Conservation (phyloP, 768 basidiomycete genomes). For the Serendipita vermifera region DNA sequence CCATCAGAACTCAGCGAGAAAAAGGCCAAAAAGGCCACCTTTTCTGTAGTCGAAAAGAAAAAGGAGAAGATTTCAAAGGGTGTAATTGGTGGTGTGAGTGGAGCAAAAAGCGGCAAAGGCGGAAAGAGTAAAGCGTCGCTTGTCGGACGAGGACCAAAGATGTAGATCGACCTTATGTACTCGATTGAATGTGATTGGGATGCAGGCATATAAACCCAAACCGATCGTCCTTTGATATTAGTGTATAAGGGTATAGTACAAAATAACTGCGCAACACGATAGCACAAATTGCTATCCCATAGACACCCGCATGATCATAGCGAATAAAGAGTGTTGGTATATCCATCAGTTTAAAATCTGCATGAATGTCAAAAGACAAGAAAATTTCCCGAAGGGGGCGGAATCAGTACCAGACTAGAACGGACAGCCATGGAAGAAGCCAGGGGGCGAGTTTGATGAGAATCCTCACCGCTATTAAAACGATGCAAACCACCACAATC, state of each 20-base stretch:
- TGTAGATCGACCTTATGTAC: background rate
- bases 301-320: no score
- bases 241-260: background rate
- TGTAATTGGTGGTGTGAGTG: slow-evolving; percentile 28
- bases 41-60: slow-evolving; percentile 39
- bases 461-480: slow-evolving; percentile 75
- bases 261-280: background rate
- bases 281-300: no score
- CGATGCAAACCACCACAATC: slow-evolving; percentile 72
- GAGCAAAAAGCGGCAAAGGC: slow-evolving; percentile 34
- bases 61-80: slow-evolving; percentile 33
- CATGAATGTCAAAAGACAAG: no score
- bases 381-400: no score
- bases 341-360: no score
- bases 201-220: background rate
- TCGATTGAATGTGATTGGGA: background rate
- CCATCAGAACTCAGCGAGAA: slow-evolving; percentile 3
- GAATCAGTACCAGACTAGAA: background rate
- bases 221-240: background rate
- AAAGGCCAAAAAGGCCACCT: slow-evolving; percentile 13
- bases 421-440: background rate
- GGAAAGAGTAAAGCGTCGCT: slow-evolving; percentile 6
- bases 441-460: slow-evolving; percentile 5
- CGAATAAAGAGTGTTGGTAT: background rate
- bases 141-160: slow-evolving; percentile 6